These are phyloP conservation scores for Penium margaritaceum DNA, from an alignment of 139 green algal genomes.

Conservation along the genomic window DNA sequence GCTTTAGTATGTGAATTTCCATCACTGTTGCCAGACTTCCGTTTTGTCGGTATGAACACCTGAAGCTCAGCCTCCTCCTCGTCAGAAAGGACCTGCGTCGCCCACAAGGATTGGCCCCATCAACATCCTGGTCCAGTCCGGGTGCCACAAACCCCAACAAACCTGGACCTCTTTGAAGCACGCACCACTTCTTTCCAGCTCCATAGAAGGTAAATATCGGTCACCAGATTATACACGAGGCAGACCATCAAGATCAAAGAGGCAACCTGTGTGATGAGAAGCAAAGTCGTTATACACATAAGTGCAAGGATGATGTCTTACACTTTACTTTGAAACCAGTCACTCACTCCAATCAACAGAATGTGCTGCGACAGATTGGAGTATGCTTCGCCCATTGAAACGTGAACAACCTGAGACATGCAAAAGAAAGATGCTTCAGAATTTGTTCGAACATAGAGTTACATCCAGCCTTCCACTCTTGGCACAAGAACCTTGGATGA, in stretches of 20 bases:
- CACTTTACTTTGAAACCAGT: no score
- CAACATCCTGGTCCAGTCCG: no score
- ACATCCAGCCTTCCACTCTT: no score
- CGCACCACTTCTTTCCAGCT: not conserved
- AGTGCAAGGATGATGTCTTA: not conserved
- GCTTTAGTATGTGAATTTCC: not conserved
- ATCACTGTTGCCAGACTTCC: no score
- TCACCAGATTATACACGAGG: not conserved
- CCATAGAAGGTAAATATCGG: not conserved
- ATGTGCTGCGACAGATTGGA: not conserved
- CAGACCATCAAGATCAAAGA: not conserved
- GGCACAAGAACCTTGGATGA: not conserved
- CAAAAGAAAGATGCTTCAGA: not conserved
- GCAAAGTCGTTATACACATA: not conserved
- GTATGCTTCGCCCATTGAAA: constrained; percentile 2
- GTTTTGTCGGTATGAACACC: not conserved
- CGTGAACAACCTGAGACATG: not conserved
- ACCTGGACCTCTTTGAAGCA: no score
- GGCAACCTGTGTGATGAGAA: not conserved
- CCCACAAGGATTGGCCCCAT: not conserved
- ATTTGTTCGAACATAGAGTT: not conserved
- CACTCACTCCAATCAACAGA: not conserved
- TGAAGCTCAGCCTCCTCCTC: not conserved
- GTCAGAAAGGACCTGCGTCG: not conserved
- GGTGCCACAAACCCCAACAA: no score